Conservation (phyloP, 352 stramenopile species). For the Phytophthora lateralis region DNA sequence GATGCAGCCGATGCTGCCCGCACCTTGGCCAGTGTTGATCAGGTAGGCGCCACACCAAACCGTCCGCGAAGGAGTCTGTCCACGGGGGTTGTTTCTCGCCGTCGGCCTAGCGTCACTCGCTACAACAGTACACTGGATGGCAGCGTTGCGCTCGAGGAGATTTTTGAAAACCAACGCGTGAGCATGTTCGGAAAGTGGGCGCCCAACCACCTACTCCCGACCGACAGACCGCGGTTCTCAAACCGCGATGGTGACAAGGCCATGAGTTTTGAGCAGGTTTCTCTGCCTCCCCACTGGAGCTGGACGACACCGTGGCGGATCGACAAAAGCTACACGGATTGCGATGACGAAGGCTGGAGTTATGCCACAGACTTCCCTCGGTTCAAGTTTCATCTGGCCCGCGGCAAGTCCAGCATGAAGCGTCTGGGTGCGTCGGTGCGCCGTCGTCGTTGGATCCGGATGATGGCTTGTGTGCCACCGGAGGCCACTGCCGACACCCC, state of each 20-base stretch:
- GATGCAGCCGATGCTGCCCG: slow-evolving; percentile 11
- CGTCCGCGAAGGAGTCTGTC: slow-evolving; percentile 26
- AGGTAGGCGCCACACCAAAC: neutral
- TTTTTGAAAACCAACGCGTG: slow-evolving; percentile 89
- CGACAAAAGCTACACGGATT: slow-evolving; percentile 90
- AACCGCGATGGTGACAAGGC: slow-evolving; percentile 81
- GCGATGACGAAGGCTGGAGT: slow-evolving; percentile 88
- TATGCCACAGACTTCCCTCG: slow-evolving; percentile 87
- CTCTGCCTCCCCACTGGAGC: slow-evolving; percentile 74
- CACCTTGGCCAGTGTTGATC: slow-evolving; percentile 4
- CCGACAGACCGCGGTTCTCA: slow-evolving; percentile 79
- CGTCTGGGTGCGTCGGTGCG: slow-evolving; percentile 74
- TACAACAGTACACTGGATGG: slow-evolving; percentile 77
- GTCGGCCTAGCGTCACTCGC: slow-evolving; percentile 44
- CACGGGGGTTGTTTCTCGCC: slow-evolving; percentile 14
- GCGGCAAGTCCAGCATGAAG: slow-evolving; percentile 82
- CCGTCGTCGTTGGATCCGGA: slow-evolving; percentile 83
- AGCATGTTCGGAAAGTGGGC: slow-evolving; percentile 90
- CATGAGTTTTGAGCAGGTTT: slow-evolving; percentile 83
- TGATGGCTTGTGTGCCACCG: slow-evolving; percentile 79
- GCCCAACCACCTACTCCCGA: slow-evolving; percentile 82
- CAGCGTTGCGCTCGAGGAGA: slow-evolving; percentile 83
- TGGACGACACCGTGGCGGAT: slow-evolving; percentile 89
- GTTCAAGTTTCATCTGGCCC: slow-evolving; percentile 83
- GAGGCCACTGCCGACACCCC: slow-evolving; percentile 35